Conservation (phyloP, 257 asterid species). For the Scutellaria minor region DNA sequence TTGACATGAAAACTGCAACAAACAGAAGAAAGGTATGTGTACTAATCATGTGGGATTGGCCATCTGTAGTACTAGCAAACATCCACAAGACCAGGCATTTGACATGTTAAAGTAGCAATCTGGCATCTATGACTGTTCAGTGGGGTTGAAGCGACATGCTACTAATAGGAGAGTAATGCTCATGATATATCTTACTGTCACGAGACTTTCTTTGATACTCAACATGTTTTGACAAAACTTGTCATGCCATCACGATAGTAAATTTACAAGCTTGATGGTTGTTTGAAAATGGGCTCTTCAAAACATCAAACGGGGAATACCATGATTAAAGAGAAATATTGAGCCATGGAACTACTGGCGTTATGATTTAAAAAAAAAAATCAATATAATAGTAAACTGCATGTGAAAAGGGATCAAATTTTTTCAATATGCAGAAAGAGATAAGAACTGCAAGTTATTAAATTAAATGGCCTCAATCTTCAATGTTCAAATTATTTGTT, state of each 20-base stretch:
- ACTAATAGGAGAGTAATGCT: background rate
- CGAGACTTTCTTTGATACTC: background rate
- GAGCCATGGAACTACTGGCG: background rate
- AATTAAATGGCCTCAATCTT: slow-evolving; percentile 22
- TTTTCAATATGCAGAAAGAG: background rate
- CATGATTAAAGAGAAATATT: background rate
- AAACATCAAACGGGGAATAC: background rate
- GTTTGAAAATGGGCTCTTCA: background rate
- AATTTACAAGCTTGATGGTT: background rate
- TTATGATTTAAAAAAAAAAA: background rate
- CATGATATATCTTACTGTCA: slow-evolving; percentile 21
- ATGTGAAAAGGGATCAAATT: background rate
- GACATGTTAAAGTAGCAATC: background rate
- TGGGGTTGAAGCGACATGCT: background rate
- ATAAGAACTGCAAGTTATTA: slow-evolving; percentile 14
- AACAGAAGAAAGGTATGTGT: background rate
- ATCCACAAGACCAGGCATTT: background rate
- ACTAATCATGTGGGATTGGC: background rate
- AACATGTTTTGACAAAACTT: background rate
- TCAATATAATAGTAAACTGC: background rate
- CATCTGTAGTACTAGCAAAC: background rate
- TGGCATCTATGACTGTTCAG: background rate
- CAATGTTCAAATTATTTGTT: slow-evolving; percentile 18
- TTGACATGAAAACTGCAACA: background rate
- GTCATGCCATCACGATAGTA: background rate